Evolutionary conservation across 768 basidiomycete species (phyloP).

Genomic region (Lactarius quietus): DNA sequence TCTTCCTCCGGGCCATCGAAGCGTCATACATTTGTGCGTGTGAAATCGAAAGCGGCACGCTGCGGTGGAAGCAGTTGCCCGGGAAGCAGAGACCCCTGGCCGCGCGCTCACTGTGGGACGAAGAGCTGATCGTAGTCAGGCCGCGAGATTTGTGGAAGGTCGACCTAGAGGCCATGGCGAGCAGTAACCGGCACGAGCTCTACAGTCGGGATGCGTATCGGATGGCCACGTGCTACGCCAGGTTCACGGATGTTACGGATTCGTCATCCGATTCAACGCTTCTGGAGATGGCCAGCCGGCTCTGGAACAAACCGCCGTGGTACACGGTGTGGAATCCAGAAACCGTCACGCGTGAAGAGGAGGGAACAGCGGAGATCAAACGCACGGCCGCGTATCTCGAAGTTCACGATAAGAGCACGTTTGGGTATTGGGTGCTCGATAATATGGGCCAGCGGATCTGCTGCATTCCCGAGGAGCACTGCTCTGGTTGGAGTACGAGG

Average conservation of each 20-base stretch:
- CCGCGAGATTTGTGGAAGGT: constrained; percentile 19
- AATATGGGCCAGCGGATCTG: constrained; percentile 17
- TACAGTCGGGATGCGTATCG: constrained; percentile 13
- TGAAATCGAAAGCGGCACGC: constrained; percentile 15
- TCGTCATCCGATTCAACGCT: background rate
- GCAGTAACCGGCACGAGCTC: constrained; percentile 5
- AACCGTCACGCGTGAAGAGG: background rate
- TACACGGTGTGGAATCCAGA: constrained; percentile 15
- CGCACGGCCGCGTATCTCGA: constrained; percentile 14
- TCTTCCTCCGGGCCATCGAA: constrained; percentile 4
- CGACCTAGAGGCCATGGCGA: background rate
- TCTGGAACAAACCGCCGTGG: constrained; percentile 19
- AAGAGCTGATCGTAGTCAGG: constrained; percentile 16
- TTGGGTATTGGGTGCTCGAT: constrained; percentile 18
- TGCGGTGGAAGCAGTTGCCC: constrained; percentile 13
- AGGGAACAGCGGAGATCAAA: background rate
- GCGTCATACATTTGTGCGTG: constrained; percentile 15
- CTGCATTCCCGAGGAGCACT: constrained; percentile 21
- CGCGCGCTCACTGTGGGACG: constrained; percentile 6
- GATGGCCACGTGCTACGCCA: constrained; percentile 19
- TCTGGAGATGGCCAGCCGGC: constrained; percentile 13
- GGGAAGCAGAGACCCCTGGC: constrained; percentile 16
- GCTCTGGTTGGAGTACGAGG: constrained; percentile 7
- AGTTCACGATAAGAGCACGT: background rate
- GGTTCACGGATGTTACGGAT: background rate